Evolutionary conservation across 306 rosid genomes (phyloP), one percentile per base, ranked within the genome.

Genomic region (Datisca glomerata): DNA sequence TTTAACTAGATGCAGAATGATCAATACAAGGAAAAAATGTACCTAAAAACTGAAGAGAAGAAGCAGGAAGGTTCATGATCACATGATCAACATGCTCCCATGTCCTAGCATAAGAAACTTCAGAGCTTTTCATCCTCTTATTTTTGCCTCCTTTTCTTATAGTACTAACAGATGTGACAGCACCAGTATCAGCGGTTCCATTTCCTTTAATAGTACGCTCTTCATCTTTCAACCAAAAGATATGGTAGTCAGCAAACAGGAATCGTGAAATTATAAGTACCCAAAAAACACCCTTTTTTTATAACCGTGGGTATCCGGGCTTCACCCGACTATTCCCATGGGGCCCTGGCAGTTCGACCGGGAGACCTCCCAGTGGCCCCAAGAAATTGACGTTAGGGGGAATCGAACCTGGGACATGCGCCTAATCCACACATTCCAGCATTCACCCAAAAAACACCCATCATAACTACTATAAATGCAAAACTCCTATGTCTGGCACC

Each of bases 1-100:
- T 37, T 33, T 39, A 18, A n/a, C 15, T 7, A 27, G 4, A 65
- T 40, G 45, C 41, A 64, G 20, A 11, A 40, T 18, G 25, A 60
- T n/a, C n/a, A n/a, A n/a, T n/a, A n/a, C n/a, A 6, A 44, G 32
- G 34, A 38, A 54, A 59, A 59, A 32, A 61, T 43, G 41, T 74
- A 89, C 95, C 95, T 43, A 89, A 72, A 77, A 83, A 89, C 27
- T 83, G 73, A 58, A 89, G 53, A 41, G 97, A 94, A 62, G 97
- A 83, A 58, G 97, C 97, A 27, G 95, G 97, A 15, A 89, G 66
- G 35, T 83, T 89, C 97, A 83, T 89, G 46, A 89, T 61, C 43
- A 89, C 66, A 25, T 83, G 95, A 78, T 89, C 97, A 60, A 80
- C 25, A 64, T 83, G 95, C 50, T 80, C 91, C 81, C 91, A 80